phyloP scores from a whole-genome alignment of 2,329 filamentous ascomycete species.

The Paecilomyces niveus region DNA sequence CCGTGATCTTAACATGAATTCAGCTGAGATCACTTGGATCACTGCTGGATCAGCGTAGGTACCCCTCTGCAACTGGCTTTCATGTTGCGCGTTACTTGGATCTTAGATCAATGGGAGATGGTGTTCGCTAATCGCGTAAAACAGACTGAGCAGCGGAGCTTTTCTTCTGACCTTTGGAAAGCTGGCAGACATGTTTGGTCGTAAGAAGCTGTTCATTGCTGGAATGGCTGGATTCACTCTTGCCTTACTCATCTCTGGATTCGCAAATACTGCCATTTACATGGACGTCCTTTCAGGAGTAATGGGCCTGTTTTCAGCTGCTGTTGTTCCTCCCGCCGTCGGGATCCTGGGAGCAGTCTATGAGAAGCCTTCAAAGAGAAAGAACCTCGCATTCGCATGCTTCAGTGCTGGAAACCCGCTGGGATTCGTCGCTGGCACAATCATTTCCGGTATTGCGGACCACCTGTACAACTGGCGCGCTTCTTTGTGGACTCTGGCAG shows the following conservation, averaged over 20 bases:
- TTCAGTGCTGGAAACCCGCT: conserved; percentile 54
- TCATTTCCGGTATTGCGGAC: conserved; percentile 57
- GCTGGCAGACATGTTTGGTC: conserved; percentile 60
- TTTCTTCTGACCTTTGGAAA: conserved; percentile 62
- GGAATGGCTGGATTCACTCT: conserved; percentile 55
- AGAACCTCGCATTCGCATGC: conserved; percentile 59
- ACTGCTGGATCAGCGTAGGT: conserved; percentile 52
- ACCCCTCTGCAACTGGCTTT: not conserved
- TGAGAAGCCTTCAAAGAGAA: conserved; percentile 52
- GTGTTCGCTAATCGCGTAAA: not conserved
- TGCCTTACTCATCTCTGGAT: conserved; percentile 52
- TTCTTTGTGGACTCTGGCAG: conserved; percentile 54
- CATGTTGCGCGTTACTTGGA: not conserved
- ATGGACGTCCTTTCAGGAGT: conserved; percentile 59
- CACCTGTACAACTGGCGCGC: conserved; percentile 58
- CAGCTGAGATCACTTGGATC: conserved; percentile 62
- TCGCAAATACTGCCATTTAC: conserved; percentile 51
- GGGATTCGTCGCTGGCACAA: conserved; percentile 51
- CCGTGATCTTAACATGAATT: conserved; percentile 54
- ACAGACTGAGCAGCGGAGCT: conserved; percentile 53
- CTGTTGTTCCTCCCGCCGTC: conserved; percentile 57
- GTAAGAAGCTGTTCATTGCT: conserved; percentile 52
- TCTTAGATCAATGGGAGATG: not conserved
- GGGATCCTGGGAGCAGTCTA: conserved; percentile 60
- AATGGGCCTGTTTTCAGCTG: conserved; percentile 57